Base-by-base conservation (phyloP, 768 basidiomycete species). In the Sarcodon aspratus region DNA sequence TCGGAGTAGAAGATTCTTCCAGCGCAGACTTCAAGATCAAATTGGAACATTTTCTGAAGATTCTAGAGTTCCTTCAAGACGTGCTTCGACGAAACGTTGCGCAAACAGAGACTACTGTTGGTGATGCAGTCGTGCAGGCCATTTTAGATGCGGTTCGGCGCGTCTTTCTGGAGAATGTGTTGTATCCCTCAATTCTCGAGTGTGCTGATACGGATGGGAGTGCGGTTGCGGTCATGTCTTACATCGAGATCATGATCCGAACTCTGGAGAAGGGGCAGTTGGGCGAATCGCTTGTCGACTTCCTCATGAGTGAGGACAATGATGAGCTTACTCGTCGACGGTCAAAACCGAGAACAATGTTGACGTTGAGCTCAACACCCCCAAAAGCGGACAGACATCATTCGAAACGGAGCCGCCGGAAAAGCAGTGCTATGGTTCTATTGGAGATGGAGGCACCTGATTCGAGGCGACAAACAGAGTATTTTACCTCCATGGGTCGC, bases 151-250 rank as follows among this genome's bases (percentile, higher is more conserved):
- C 90, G 12, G 77, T 96, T 9, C 80, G 86, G 34, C 73, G 78
- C 15, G 85, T 89, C 48, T 97, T 97, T 68, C 71, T 98, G 4
- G 86, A 94, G 65, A 95, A 92, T 56, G 84, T 97, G 17, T 68
- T 98, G 32, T 95, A 95, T 61, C 89, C 95, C 0, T 89, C 91
- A 9, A 79, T 98, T 46, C 71, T 96, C 44, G 94, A 97, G 61
- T 94, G 91, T 64, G 93, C 93, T 0, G 88, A 90, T 52, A 60
- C 72, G 5, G 95, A 97, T 61, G 95, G 95, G n/a, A 95, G 92
- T 52, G 88, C 93, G 0, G 85, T 96, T 1, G 93, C 95, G 9
- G 93, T 98, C 48, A 81, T 97, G 78, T 90, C 87, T 12, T 97
- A 98, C 61, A 80, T 97, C 54, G 91, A 96, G 55, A 78, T 90